A percentile compares a stretch with the other conserved stretches of the same genome.
phyloP scores from a whole-genome alignment of 306 rosid genomes.

The Acacia melanoxylon region DNA sequence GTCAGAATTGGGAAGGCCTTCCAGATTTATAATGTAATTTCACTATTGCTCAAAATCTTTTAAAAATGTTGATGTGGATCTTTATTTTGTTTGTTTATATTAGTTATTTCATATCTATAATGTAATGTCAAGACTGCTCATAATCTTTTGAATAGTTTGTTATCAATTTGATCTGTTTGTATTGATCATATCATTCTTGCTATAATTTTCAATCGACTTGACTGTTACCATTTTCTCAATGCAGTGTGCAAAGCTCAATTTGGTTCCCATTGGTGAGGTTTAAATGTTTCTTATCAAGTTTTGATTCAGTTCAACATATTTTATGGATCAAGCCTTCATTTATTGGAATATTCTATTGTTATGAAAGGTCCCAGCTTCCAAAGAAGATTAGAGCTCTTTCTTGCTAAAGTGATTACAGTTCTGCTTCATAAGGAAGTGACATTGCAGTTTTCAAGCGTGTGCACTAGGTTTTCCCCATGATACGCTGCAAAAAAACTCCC shows the following conservation, averaged over 20 bases:
- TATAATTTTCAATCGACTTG: slow-evolving; percentile 5
- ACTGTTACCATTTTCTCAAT: background rate
- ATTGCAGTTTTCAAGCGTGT: slow-evolving; percentile 81
- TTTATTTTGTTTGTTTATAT: background rate
- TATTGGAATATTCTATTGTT: background rate
- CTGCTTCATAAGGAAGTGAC: slow-evolving; percentile 64
- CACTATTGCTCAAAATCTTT: background rate
- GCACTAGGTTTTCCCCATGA: slow-evolving; percentile 54
- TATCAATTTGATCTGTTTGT: background rate
- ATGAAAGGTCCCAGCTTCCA: slow-evolving; percentile 81
- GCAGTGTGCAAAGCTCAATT: slow-evolving; percentile 84
- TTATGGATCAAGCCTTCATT: background rate
- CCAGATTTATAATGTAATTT: slow-evolving; percentile 76
- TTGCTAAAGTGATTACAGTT: slow-evolving; percentile 75
- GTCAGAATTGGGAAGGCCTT: slow-evolving; percentile 85
- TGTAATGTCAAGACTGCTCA: slow-evolving; percentile 31
- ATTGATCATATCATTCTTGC: background rate
- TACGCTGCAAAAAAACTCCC: background rate
- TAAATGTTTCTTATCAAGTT: background rate
- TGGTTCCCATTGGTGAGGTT: slow-evolving; percentile 68
- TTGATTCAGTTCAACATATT: background rate
- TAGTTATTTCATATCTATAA: slow-evolving; percentile 58
- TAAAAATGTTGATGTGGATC: background rate
- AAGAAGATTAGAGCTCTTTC: slow-evolving; percentile 90
- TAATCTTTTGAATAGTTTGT: background rate